A percentile compares a stretch with the other conserved stretches of the same genome.
Evolutionary conservation across 495 filamentous ascomycete genomes (phyloP).

Genomic region (Venustampulla echinocandica): DNA sequence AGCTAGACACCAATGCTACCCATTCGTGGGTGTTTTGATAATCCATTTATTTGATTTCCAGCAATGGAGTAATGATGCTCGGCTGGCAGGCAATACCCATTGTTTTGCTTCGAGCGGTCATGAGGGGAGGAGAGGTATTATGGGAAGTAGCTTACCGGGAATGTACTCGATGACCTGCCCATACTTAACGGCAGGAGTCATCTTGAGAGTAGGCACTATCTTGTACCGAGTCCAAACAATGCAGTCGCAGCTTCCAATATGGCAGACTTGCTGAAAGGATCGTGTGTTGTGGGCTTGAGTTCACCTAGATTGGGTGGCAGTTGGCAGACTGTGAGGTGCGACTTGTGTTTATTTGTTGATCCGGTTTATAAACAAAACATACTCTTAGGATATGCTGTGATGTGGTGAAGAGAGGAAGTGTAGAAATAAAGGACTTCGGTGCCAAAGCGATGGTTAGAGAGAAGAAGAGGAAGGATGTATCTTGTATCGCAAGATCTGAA

Average conservation of each 20-base stretch:
- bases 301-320: not conserved
- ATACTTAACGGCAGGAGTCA: conserved; percentile 26
- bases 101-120: conserved; percentile 7
- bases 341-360: conserved; percentile 10
- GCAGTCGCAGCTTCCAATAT: conserved; percentile 14
- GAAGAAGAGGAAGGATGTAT: conserved; percentile 6
- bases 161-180: conserved; percentile 52
- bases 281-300: not conserved
- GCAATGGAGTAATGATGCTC: conserved; percentile 15
- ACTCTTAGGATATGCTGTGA: not conserved
- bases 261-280: not conserved
- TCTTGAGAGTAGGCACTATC: conserved; percentile 10
- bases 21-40: conserved; percentile 6
- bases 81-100: conserved; percentile 4
- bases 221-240: not conserved
- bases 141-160: conserved; percentile 34
- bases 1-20: not conserved
- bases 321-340: not conserved
- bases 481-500: not conserved
- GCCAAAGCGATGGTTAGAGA: conserved; percentile 1
- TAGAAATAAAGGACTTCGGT: conserved; percentile 11
- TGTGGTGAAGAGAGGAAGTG: not conserved
- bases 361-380: conserved; percentile 13
- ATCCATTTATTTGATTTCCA: conserved; percentile 7
- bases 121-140: not conserved